Percentiles rank a stretch among this genome's conserved stretches.
Evolutionary conservation across 805 yeast genomes (phyloP).

Genomic region (Yamadazyma akitaensis): DNA sequence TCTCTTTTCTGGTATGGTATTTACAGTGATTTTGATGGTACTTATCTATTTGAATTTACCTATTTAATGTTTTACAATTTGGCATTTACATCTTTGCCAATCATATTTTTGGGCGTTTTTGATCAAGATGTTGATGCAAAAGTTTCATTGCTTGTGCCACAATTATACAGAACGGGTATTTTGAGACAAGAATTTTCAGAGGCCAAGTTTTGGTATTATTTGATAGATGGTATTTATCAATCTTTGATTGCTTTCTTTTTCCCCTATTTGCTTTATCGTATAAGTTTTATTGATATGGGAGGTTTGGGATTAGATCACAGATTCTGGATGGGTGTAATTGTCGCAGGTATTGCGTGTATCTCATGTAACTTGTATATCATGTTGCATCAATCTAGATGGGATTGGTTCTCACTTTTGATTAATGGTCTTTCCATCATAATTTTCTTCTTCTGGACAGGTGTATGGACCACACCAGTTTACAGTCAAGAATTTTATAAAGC

Average conservation of each 20-base stretch:
- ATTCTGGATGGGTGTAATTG: constrained; percentile 66
- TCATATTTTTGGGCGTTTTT: constrained; percentile 71
- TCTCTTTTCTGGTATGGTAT: constrained; percentile 81
- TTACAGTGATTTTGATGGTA: constrained; percentile 71
- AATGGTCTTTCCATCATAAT: constrained; percentile 56
- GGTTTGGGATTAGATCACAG: constrained; percentile 68
- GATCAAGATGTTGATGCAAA: constrained; percentile 78
- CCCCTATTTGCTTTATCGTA: constrained; percentile 53
- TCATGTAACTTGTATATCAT: constrained; percentile 65
- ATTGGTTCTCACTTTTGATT: constrained; percentile 62
- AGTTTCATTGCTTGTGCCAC: constrained; percentile 70
- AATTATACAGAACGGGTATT: constrained; percentile 71
- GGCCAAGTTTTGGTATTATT: constrained; percentile 65
- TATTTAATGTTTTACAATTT: constrained; percentile 76
- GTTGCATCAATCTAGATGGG: constrained; percentile 76
- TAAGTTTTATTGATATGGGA: constrained; percentile 33
- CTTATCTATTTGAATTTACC: constrained; percentile 75
- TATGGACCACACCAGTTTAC: constrained; percentile 58
- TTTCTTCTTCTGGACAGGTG: constrained; percentile 74
- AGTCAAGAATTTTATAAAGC: constrained; percentile 63
- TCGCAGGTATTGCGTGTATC: constrained; percentile 62
- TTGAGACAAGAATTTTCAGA: constrained; percentile 68
- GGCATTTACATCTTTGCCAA: constrained; percentile 81
- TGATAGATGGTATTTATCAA: constrained; percentile 76
- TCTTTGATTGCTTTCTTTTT: constrained; percentile 69